A percentile compares a stretch with the other conserved stretches of the same genome.
Conservation (phyloP, 2,329 filamentous ascomycete species). For the Monilinia polystroma region DNA sequence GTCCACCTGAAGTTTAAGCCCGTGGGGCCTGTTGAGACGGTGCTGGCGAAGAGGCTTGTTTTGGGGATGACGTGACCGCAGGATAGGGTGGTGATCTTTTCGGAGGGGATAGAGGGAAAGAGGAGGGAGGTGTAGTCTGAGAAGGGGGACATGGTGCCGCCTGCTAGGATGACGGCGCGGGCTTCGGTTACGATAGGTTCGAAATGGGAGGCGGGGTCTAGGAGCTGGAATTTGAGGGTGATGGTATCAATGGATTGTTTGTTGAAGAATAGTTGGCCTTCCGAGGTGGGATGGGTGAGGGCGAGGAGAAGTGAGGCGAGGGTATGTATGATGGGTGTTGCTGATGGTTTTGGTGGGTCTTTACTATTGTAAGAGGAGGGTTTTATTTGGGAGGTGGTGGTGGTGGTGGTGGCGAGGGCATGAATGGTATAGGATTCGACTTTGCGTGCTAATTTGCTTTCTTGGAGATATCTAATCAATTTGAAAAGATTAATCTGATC, state of each 20-base stretch:
- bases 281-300: conserved; percentile 79
- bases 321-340: conserved; percentile 46
- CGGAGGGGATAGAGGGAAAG: conserved; percentile 68
- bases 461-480: conserved; percentile 80
- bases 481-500: conserved; percentile 96
- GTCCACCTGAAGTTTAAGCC: conserved; percentile 77
- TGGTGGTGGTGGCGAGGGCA: conserved; percentile 41
- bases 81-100: conserved; percentile 74
- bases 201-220: conserved; percentile 91
- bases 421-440: conserved; percentile 82
- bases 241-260: conserved; percentile 45
- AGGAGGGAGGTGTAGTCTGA: conserved; percentile 84
- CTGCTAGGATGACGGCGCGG: conserved; percentile 83
- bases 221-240: conserved; percentile 78
- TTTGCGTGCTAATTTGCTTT: conserved; percentile 91
- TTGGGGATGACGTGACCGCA: conserved; percentile 92
- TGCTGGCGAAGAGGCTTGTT: conserved; percentile 76
- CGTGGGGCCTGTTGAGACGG: conserved; percentile 54
- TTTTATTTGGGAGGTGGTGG: conserved; percentile 31
- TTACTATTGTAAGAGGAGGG: neutral
- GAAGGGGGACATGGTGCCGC: conserved; percentile 97
- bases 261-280: conserved; percentile 65
- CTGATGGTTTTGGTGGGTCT: conserved; percentile 21
- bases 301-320: conserved; percentile 71
- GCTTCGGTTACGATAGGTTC: conserved; percentile 81